A percentile compares a stretch with the other conserved stretches of the same genome.
Conservation (phyloP, 805 yeast species). For the Pichia nanzhaoensis region DNA sequence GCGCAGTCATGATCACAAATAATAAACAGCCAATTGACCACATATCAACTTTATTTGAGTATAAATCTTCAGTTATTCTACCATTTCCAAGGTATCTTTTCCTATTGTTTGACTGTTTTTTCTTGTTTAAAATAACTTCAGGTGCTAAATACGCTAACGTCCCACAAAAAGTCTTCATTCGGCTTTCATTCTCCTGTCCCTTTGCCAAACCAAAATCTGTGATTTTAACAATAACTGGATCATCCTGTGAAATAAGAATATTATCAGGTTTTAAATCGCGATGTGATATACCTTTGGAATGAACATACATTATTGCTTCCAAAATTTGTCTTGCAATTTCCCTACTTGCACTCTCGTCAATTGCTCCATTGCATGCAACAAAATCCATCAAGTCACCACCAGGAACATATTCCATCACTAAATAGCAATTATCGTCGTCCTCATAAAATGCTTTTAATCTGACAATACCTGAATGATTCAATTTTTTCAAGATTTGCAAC, state of each 20-base stretch:
- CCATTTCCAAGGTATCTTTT: slow-evolving; percentile 31
- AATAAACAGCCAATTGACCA: slow-evolving; percentile 97
- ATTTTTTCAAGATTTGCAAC: slow-evolving; percentile 65
- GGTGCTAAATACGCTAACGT: slow-evolving; percentile 97
- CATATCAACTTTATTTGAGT: slow-evolving; percentile 88
- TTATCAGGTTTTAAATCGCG: slow-evolving; percentile 96
- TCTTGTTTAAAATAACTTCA: slow-evolving; percentile 63
- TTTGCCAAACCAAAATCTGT: slow-evolving; percentile 97
- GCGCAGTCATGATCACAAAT: slow-evolving; percentile 87
- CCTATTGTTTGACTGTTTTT: slow-evolving; percentile 17
- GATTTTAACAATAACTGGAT: slow-evolving; percentile 85
- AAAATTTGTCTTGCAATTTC: slow-evolving; percentile 82
- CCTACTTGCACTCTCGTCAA: slow-evolving; percentile 84
- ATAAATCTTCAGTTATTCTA: slow-evolving; percentile 34
- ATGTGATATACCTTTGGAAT: slow-evolving; percentile 86
- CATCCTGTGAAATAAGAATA: slow-evolving; percentile 81
- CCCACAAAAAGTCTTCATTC: slow-evolving; percentile 96
- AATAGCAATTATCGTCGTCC: slow-evolving; percentile 70
- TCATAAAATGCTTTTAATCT: slow-evolving; percentile 77
- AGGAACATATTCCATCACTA: slow-evolving; percentile 92
- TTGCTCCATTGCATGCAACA: slow-evolving; percentile 85
- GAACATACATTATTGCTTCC: slow-evolving; percentile 81
- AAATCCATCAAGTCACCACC: slow-evolving; percentile 99
- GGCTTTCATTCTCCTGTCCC: slow-evolving; percentile 73
- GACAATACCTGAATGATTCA: slow-evolving; percentile 84